Conservation (phyloP, 2,329 filamentous ascomycete genomes). For the Colletotrichum agaves region DNA sequence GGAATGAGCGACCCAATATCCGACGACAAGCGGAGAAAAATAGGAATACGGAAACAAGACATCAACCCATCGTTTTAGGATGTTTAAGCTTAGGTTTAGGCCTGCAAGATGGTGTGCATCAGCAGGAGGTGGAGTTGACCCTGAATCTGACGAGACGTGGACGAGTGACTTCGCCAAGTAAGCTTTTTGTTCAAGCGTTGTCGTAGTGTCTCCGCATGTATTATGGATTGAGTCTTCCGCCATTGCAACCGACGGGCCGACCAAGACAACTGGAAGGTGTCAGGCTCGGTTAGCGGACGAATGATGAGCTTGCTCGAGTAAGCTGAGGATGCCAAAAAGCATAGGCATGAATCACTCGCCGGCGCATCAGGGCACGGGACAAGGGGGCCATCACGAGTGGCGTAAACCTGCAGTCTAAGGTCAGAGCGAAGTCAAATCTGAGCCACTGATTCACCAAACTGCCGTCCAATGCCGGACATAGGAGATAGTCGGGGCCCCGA, state of each 20-base stretch:
- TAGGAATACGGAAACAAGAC: neutral
- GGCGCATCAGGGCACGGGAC: neutral
- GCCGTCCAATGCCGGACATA: constrained; percentile 5
- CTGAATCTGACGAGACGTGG: neutral
- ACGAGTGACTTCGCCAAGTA: neutral
- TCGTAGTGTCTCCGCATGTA: neutral
- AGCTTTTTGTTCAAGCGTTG: constrained; percentile 6
- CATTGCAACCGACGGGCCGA: neutral
- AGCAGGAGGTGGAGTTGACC: constrained; percentile 1
- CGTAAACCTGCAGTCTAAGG: constrained; percentile 4
- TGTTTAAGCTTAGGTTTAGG: constrained; percentile 7
- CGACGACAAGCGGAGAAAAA: constrained; percentile 2
- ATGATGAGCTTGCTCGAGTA: constrained; percentile 3
- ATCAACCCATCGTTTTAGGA: neutral
- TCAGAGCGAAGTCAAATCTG: neutral
- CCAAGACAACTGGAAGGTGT: neutral
- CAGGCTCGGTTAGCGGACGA: neutral
- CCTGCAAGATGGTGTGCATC: neutral
- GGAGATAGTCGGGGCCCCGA: constrained; percentile 10
- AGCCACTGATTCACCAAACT: constrained; percentile 7
- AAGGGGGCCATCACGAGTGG: constrained; percentile 13
- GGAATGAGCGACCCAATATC: neutral
- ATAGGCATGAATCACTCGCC: constrained; percentile 18
- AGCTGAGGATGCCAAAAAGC: neutral
- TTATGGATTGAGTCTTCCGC: neutral